These are phyloP conservation scores for Withania somnifera DNA, from an alignment of 305 asterid species.

Conservation along the genomic window DNA sequence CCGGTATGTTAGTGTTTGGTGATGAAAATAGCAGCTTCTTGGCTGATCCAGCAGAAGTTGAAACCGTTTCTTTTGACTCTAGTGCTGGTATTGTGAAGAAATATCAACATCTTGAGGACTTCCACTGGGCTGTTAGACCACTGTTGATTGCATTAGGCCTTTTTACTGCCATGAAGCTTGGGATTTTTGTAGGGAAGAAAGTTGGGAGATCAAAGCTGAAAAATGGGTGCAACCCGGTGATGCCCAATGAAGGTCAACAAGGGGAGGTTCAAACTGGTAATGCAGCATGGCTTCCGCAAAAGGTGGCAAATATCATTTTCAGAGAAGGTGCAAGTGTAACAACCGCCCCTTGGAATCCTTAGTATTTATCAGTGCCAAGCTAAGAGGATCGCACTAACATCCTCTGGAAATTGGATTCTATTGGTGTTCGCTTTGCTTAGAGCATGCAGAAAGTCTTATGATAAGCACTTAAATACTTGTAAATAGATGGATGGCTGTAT, in stretches of 20 bases:
- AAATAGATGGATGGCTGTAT: background rate
- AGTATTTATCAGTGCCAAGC: background rate
- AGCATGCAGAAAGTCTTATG: background rate
- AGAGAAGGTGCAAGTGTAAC: conserved; percentile 23
- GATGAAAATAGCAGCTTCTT: conserved; percentile 30
- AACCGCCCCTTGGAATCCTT: conserved; percentile 3
- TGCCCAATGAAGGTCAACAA: conserved; percentile 24
- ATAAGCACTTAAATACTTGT: background rate
- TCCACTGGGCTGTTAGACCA: conserved; percentile 93
- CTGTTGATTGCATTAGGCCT: conserved; percentile 60
- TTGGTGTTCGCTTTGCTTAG: background rate
- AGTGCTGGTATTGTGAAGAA: conserved; percentile 51
- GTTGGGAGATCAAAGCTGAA: conserved; percentile 30
- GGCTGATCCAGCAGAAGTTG: conserved; percentile 82
- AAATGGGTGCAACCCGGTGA: conserved; percentile 12
- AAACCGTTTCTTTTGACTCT: conserved; percentile 50
- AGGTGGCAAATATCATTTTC: conserved; percentile 52
- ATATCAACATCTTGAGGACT: conserved; percentile 85
- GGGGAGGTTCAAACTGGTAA: conserved; percentile 31
- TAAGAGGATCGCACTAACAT: conserved; percentile 2
- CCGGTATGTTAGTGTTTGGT: conserved; percentile 43
- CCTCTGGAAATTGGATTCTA: background rate
- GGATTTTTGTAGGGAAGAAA: conserved; percentile 51
- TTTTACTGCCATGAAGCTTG: conserved; percentile 67
- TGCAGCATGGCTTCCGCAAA: conserved; percentile 60